Evolutionary conservation across 495 filamentous ascomycete species (phyloP).

Genomic region (Pseudomonodictys pantanalensis): DNA sequence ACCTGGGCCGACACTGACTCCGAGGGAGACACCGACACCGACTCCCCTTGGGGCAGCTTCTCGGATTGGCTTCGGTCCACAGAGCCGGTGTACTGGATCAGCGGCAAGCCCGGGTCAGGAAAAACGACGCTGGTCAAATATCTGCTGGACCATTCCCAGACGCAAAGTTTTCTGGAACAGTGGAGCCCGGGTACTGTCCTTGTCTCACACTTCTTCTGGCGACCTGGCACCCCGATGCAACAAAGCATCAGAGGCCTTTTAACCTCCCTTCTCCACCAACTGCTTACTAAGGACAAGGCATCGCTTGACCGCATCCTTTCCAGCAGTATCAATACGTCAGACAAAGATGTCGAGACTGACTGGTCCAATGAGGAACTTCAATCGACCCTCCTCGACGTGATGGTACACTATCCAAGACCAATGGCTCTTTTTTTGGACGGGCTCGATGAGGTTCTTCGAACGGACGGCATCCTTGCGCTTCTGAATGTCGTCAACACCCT

Average conservation of each 20-base stretch:
- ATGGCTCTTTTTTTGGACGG: neutral
- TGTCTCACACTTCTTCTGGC: neutral
- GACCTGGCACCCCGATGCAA: neutral
- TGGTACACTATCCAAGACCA: neutral
- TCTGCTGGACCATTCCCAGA: neutral
- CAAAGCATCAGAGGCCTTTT: neutral
- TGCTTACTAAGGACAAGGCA: neutral
- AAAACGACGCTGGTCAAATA: neutral
- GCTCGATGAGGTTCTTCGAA: neutral
- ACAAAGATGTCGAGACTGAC: neutral
- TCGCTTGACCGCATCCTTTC: neutral
- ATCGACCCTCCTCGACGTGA: neutral
- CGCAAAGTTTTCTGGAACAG: neutral
- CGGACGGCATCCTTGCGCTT: neutral
- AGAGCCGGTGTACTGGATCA: neutral
- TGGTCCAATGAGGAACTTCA: neutral
- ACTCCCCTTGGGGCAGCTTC: too few species aligned
- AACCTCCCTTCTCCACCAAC: neutral
- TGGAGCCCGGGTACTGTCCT: neutral
- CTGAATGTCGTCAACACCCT: neutral
- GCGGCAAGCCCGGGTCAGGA: constrained; percentile 1
- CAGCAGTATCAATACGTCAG: neutral
- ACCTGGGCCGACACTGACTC: too few species aligned
- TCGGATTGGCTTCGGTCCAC: neutral
- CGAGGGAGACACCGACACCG: too few species aligned